Base-by-base conservation (phyloP, 345 rosid genomes). In the Hirschfeldia incana region DNA sequence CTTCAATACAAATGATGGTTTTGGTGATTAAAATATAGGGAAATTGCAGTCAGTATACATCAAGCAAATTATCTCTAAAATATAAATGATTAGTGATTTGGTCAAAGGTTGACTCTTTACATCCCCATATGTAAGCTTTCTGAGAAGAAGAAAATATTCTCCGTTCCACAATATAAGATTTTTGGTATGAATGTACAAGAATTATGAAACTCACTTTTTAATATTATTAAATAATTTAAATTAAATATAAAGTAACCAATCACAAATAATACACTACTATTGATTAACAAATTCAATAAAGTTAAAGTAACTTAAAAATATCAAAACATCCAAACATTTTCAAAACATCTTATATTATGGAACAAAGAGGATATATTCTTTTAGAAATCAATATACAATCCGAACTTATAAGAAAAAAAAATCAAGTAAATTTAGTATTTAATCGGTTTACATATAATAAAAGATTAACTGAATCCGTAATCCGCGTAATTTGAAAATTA, bases 41-140 rank as follows among this genome's bases (percentile, higher is more conserved):
- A n/a, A n/a, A n/a, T n/a, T n/a, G n/a, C n/a, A n/a, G n/a, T n/a
- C n/a, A n/a, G n/a, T n/a, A n/a, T n/a, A n/a, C n/a, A n/a, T n/a
- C n/a, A n/a, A n/a, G n/a, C n/a, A n/a, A n/a, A n/a, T n/a, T n/a
- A n/a, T n/a, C n/a, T n/a, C n/a, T n/a, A n/a, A n/a, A n/a, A n/a
- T 61, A 33, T 3, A 6, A 42, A 11, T 13, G 69, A 26, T 64
- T 36, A 70, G 21, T 32, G 4, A 12, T 58, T 17, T 58, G 49
- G 72, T 65, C 61, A 71, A 65, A 64, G 59, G 76, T 55, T 78
- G 76, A 53, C 76, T 71, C 27, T 12, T 69, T 53, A 9, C 16
- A 28, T 34, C 64, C 68, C 65, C 68, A 1, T 36, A 13, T 64
- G 62, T 32, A 44, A 74, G 28, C 29, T 76, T 44, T 30, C 12